Percentiles rank a stretch among this genome's conserved stretches.
phyloP scores from a whole-genome alignment of 805 yeast genomes.

The Saccharomycopsis olivae region DNA sequence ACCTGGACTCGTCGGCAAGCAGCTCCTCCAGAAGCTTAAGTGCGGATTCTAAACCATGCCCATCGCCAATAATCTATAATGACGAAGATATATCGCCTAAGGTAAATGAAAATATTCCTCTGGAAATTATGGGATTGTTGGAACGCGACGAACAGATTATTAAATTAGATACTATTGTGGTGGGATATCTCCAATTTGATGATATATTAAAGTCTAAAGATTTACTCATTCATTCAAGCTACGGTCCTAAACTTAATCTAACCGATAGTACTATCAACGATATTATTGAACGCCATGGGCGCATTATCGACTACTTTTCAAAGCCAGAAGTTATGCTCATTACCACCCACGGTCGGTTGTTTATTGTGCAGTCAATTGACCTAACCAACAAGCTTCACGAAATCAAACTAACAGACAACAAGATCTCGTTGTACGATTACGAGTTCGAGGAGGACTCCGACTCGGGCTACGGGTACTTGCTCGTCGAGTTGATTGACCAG shows the following conservation, averaged over 20 bases:
- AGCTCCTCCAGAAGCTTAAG: not conserved
- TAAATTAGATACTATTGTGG: conserved; percentile 20
- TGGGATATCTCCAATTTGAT: conserved; percentile 25
- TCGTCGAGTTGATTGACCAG: conserved; percentile 47
- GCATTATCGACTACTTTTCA: conserved; percentile 19
- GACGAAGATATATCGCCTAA: conserved; percentile 11
- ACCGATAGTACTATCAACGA: conserved; percentile 26
- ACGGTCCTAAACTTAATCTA: conserved; percentile 20
- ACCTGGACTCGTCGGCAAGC: too few species aligned
- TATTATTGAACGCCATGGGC: conserved; percentile 23
- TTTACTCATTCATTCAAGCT: conserved; percentile 18
- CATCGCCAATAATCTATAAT: conserved; percentile 4
- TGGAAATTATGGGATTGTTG: conserved; percentile 14
- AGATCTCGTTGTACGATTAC: conserved; percentile 70
- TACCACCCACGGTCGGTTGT: conserved; percentile 26
- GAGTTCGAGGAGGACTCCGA: conserved; percentile 49
- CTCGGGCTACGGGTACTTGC: conserved; percentile 48
- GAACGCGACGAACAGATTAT: conserved; percentile 19
- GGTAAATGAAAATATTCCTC: conserved; percentile 3
- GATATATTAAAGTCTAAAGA: conserved; percentile 22
- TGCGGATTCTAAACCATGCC: not conserved
- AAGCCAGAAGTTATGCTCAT: conserved; percentile 24
- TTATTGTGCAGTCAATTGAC: conserved; percentile 22
- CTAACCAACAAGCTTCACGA: conserved; percentile 26
- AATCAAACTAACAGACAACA: conserved; percentile 36